Evolutionary conservation across 805 yeast genomes (phyloP), one percentile per base, ranked within the genome.

Genomic region (Lipomyces sp.): DNA sequence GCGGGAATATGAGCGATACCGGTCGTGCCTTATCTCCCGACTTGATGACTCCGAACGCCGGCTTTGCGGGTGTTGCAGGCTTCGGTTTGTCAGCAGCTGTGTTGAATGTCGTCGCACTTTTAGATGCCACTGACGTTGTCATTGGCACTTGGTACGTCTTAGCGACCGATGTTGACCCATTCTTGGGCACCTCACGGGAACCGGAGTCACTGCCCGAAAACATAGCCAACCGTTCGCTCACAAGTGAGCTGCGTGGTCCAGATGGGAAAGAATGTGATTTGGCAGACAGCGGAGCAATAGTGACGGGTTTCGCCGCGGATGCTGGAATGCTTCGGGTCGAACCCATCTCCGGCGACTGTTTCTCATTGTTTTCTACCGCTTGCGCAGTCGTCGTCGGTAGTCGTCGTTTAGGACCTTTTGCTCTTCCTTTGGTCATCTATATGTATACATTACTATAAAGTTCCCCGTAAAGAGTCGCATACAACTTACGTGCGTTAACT

Each of bases 351-450:
- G 59, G 45, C 30, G 51, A 10, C 10, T 24, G 24, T n/a, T 15
- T 57, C 53, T 39, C 32, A 6, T 4, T 24, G 18, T 33, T 50
- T 3, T 59, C 53, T 6, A 13, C 63, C n/a, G 13, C 32, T 33
- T 3, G 4, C 10, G 62, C 30, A 24, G 34, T 13, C 5, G 57
- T 30, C 13, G 63, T 62, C 42, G 65, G 65, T 39, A 39, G 18
- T 48, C 62, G 35, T 11, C 65, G 42, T 29, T 59, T 62, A 3
- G 65, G 65, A 4, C 65, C 65, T 59, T 48, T 30, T n/a, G 65
- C 65, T 10, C 65, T 64, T 39, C 64, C 65, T 48, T 54, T 54
- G 18, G 65, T 62, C 62, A 62, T 59, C 65, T 62, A 59, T 37
- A 24, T 24, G 24, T 24, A 24, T 24, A 24, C 24, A 24, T 24